Percentiles rank a stretch among this genome's conserved stretches.
Conservation (phyloP, 2,329 filamentous ascomycete species). For the Aspergillus versicolor region DNA sequence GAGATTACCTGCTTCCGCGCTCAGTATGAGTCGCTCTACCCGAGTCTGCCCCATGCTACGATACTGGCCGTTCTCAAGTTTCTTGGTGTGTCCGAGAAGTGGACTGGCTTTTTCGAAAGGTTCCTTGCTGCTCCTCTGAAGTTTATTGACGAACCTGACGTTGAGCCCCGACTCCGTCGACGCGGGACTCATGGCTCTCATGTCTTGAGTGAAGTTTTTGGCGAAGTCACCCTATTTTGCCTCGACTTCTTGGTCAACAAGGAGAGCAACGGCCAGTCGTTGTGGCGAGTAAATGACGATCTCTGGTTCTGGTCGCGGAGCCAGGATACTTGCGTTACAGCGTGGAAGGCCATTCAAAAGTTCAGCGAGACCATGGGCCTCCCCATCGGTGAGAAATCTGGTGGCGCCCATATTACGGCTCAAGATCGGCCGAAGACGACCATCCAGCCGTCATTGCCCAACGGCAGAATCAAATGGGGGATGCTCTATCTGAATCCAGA, state of each 20-base stretch:
- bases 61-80: conserved; percentile 10
- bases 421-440: not conserved
- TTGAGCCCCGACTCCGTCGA: conserved; percentile 6
- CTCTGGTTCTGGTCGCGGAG: conserved; percentile 16
- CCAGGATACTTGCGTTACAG: conserved; percentile 5
- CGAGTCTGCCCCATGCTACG: conserved; percentile 7
- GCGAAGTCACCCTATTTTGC: conserved; percentile 13
- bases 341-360: conserved; percentile 8
- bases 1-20: conserved; percentile 14
- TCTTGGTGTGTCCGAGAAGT: conserved; percentile 13
- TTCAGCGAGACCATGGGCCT: conserved; percentile 13
- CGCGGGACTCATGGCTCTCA: conserved; percentile 12
- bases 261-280: conserved; percentile 4
- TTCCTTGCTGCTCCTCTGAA: conserved; percentile 11
- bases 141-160: conserved; percentile 10
- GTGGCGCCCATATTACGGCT: not conserved
- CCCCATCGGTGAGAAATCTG: not conserved
- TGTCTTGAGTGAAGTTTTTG: conserved; percentile 15
- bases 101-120: conserved; percentile 10
- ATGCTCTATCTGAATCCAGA: conserved; percentile 15
- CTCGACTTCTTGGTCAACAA: conserved; percentile 15
- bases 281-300: conserved; percentile 17
- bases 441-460: not conserved
- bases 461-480: conserved; percentile 14
- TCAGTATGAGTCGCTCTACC: conserved; percentile 10